Evolutionary conservation across 441 rosid genomes (phyloP), one percentile per base, ranked within the genome.

Genomic region (Corymbia citriodora): DNA sequence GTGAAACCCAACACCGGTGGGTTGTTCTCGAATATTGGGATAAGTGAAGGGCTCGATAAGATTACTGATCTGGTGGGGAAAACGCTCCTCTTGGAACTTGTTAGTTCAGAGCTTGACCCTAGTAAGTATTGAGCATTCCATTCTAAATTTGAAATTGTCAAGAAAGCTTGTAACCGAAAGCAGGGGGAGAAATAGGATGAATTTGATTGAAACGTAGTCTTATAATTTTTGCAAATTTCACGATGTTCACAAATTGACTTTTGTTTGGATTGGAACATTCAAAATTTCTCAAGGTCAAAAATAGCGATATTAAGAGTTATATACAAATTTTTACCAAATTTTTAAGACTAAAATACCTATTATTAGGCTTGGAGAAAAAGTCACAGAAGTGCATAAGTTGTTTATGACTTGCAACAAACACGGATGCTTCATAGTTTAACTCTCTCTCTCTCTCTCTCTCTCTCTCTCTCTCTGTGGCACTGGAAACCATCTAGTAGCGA

Each of bases 61-160:
- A 48, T 89, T 31, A 89, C 79, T 49, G 90, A 89, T 52, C 86
- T 89, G 3, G 3, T 85, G 14, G 90, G 90, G 23, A 89, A 89
- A 85, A 33, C 82, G 12, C 10, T 89, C 36, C 45, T 82, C 40
- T 59, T 89, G 88, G 90, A 89, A 83, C 90, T 89, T 65, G 88
- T 59, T 59, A 85, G 90, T 25, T 49, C 88, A 18, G 88, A 85
- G 63, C 90, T 89, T 61, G 81, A 89, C 61, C 65, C 88, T 31
- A 50, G 82, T 89, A 89, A 83, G 90, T 89, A 81, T 59, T 25
- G 48, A 36, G 45, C 25, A 21, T 57, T 18, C 17, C 54, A 21
- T 50, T 86, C 29, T 49, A 19, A 45, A 48, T 59, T 31, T 9
- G 79, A 68, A 55, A 8, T 55, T 55, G 25, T 55, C 21, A 19